Evolutionary conservation across 768 basidiomycete genomes (phyloP), one percentile per base, ranked within the genome.

Genomic region (Pleurotus platypus): DNA sequence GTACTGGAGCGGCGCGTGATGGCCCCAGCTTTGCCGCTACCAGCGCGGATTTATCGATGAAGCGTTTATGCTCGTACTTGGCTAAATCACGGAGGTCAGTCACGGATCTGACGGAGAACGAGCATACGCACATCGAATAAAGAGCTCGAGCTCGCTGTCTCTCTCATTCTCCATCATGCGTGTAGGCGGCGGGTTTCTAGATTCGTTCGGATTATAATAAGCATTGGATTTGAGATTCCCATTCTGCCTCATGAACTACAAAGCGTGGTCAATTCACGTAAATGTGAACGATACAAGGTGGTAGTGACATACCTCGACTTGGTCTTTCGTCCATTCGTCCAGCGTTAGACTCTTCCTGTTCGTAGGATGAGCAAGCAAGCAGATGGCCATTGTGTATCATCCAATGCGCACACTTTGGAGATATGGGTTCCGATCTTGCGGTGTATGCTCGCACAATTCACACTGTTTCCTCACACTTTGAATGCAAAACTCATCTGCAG

Each of bases 341-440:
- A 96, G 74, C 1, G 90, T 92, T 39, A 97, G 63, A 66, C 92
- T 95, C 79, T 96, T 97, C 59, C 94, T 96, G 59, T 37, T 16
- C 48, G 16, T 15, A 46, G 20, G 56, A 24, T n/a, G 50, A 58
- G 55, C 42, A 27, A 47, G 15, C 18, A 46, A 20, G 20, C 39
- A 13, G 22, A 40, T 20, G 15, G 12, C 15, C 3, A 47, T 6
- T 39, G 45, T 13, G 24, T 45, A 22, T 45, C 42, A 55, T 39
- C 57, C 37, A 6, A 49, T 27, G 78, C 83, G 67, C 77, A 94
- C 92, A 98, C 91, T 84, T 97, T 94, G 0, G 90, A 85, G 62
- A 94, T 78, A 69, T 98, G 95, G 4, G 92, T 95, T 1, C 95
- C 95, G 58, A 98, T 87, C 76, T 95, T 96, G 54, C 95, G 82